Conservation (phyloP, 371 early-diverging fungal species). For the Mucor mucedo region DNA sequence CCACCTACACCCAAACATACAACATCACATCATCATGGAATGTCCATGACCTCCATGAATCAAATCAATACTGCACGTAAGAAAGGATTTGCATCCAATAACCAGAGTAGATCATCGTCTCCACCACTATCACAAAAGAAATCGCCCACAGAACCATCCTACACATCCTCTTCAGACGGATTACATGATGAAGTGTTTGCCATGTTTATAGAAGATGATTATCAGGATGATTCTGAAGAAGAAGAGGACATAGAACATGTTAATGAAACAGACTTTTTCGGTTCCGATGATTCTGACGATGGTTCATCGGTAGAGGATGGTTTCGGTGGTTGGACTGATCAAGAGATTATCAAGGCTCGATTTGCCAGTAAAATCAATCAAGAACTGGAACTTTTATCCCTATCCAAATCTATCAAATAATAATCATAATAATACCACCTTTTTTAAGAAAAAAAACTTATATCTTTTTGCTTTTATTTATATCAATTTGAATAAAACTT, state of each 20-base stretch:
- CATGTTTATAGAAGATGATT: conserved; percentile 17
- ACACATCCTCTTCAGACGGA: conserved; percentile 10
- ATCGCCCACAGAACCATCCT: background rate
- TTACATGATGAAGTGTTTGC: conserved; percentile 17
- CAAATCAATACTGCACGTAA: background rate
- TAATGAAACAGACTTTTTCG: conserved; percentile 1
- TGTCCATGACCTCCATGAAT: conserved; percentile 4
- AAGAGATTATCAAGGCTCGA: conserved; percentile 39
- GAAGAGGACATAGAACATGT: conserved; percentile 13
- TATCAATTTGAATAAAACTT: background rate
- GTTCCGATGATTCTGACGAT: conserved; percentile 20
- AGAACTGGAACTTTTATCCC: conserved; percentile 5
- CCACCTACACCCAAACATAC: conserved; percentile 9
- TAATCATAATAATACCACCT: background rate
- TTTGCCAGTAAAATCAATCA: conserved; percentile 4
- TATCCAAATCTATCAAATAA: conserved; percentile 1
- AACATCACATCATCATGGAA: background rate
- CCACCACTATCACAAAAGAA: conserved; percentile 9
- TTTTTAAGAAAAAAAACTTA: background rate
- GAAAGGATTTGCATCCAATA: conserved; percentile 1
- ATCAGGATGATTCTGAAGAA: conserved; percentile 11
- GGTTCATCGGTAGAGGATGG: conserved; percentile 20
- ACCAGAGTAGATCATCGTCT: conserved; percentile 10
- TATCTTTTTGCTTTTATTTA: background rate
- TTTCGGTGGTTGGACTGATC: conserved; percentile 52